Evolutionary conservation across 257 asterid genomes (phyloP), one percentile per base, ranked within the genome.

Genomic region (Penstemon newberryi): DNA sequence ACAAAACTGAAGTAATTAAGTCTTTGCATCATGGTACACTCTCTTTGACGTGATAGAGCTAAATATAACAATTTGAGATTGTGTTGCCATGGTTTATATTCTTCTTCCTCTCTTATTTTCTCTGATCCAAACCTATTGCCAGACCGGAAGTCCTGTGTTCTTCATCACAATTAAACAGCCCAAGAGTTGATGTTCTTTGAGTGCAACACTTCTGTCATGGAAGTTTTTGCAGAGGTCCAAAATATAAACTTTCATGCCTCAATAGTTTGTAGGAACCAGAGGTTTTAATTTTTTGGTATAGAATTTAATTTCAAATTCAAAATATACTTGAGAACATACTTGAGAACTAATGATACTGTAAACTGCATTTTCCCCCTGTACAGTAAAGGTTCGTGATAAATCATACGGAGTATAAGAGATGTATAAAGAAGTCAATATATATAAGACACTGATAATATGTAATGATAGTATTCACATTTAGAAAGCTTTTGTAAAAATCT

Each of bases 381-480:
- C 49, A 53, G 7, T 43, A 62, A 3, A 41, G 41, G 67, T 63
- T 57, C 51, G 37, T 38, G 42, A 25, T 25, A 25, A 25, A 25
- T 25, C 49, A 54, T 38, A 25, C 56, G 40, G 36, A 44, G 4
- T 40, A 44, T 44, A 41, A 11, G 47, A 19, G 18, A 55, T 58
- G 56, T 55, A 39, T 40, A 11, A 58, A 66, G 37, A 60, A 60
- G 53, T 59, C 52, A 42, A 60, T 37, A 25, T 52, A 12, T 38
- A 44, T 19, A 46, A 65, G 52, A 64, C 43, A 65, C 9, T 39
- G 61, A 58, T 51, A 57, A 11, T 62, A 42, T 47, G 57, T 6
- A 37, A 3, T 40, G 47, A 70, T 6, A 53, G 54, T 15, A 46
- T 67, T 15, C 19, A 61, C 11, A 41, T 42, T 18, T 36, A 13